phyloP scores from a whole-genome alignment of 495 filamentous ascomycete genomes.

The Platismatia glauca region DNA sequence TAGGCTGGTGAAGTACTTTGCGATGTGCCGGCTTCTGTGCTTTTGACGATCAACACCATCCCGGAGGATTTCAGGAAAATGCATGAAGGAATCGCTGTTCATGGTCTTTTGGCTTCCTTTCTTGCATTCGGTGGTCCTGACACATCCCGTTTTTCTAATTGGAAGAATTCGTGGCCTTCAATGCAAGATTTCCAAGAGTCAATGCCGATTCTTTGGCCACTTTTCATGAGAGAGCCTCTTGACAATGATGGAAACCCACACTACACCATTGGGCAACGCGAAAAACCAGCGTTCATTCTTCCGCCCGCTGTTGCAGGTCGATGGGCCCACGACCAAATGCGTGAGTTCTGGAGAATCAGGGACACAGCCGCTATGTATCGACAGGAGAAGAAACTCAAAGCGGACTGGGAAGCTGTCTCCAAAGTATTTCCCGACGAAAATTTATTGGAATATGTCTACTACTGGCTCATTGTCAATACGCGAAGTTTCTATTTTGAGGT shows the following conservation, averaged over 20 bases:
- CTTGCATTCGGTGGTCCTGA: slow-evolving; percentile 43
- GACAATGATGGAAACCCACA: background rate
- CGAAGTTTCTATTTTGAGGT: slow-evolving; percentile 69
- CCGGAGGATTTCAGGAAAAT: slow-evolving; percentile 41
- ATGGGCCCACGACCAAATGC: slow-evolving; percentile 28
- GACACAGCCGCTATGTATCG: slow-evolving; percentile 41
- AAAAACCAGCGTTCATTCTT: slow-evolving; percentile 22
- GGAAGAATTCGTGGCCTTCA: slow-evolving; percentile 63
- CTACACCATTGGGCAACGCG: background rate
- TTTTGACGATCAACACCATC: slow-evolving; percentile 54
- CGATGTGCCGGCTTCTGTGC: slow-evolving; percentile 51
- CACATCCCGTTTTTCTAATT: slow-evolving; percentile 37
- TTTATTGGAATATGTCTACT: slow-evolving; percentile 51
- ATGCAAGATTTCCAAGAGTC: slow-evolving; percentile 46
- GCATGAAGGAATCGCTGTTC: slow-evolving; percentile 47
- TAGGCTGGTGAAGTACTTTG: slow-evolving; percentile 49
- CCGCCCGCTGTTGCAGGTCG: slow-evolving; percentile 37
- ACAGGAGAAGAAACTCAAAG: slow-evolving; percentile 54
- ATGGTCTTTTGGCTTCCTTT: slow-evolving; percentile 63
- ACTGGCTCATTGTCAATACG: slow-evolving; percentile 78
- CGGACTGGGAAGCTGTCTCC: slow-evolving; percentile 49
- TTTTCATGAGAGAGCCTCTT: slow-evolving; percentile 28
- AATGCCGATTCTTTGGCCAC: slow-evolving; percentile 64
- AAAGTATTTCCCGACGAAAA: slow-evolving; percentile 44
- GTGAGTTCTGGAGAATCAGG: background rate